Conservation (phyloP, 805 yeast genomes). For the Teunomyces stri region DNA sequence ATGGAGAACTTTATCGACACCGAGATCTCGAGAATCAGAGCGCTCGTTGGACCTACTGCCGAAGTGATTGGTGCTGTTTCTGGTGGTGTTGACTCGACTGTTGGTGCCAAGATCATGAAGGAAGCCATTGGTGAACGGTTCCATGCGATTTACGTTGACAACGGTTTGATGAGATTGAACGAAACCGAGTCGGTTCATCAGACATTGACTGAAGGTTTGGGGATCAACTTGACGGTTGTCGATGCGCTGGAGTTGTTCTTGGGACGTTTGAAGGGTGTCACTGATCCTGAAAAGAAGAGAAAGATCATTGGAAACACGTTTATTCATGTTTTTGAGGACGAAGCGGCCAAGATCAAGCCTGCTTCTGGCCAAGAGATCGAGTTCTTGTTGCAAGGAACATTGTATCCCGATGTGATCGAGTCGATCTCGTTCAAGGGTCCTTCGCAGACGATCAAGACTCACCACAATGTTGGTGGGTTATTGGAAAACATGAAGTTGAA, state of each 20-base stretch:
- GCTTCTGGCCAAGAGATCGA: constrained; percentile 87
- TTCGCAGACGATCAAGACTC: constrained; percentile 98
- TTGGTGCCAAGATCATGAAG: constrained; percentile 96
- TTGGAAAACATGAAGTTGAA: constrained; percentile 97
- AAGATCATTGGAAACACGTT: constrained; percentile 98
- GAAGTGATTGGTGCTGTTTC: constrained; percentile 99
- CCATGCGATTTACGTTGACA: constrained; percentile 97
- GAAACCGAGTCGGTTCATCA: constrained; percentile 88
- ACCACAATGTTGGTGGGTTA: constrained; percentile 98
- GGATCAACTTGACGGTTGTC: constrained; percentile 90
- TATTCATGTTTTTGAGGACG: constrained; percentile 94
- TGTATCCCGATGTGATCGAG: constrained; percentile 98
- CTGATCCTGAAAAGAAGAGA: constrained; percentile 98
- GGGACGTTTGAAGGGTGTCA: constrained; percentile 82
- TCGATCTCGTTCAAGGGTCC: constrained; percentile 99
- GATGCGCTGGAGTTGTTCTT: constrained; percentile 93
- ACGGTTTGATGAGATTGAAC: constrained; percentile 94
- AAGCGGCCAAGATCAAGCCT: constrained; percentile 89
- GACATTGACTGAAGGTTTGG: constrained; percentile 88
- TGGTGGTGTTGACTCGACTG: constrained; percentile 99
- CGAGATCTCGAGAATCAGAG: constrained; percentile 89
- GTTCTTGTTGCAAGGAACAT: constrained; percentile 92
- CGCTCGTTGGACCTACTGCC: constrained; percentile 93
- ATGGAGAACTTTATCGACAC: constrained; percentile 98
- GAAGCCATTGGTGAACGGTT: constrained; percentile 98